Percentiles rank a stretch among this genome's conserved stretches.
phyloP scores from a whole-genome alignment of 805 yeast species.

The Hanseniaspora valbyensis region DNA sequence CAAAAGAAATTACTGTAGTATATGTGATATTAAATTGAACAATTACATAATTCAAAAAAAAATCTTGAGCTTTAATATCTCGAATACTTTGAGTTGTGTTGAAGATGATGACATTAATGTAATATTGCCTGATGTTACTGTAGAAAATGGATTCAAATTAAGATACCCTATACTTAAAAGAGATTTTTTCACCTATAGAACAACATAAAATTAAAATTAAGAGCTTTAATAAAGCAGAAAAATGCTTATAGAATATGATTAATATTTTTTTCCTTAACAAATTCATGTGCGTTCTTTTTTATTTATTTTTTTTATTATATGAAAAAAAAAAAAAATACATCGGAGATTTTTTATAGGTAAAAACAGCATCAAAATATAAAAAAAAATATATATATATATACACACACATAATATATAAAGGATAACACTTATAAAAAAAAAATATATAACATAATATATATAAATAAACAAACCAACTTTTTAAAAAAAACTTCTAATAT shows the following conservation, averaged over 20 bases:
- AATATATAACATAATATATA: too few relatives aligned
- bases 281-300: too few relatives aligned
- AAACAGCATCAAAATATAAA: background rate
- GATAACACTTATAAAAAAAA: too few relatives aligned
- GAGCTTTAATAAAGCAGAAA: background rate
- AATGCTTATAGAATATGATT: background rate
- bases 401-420: too few relatives aligned
- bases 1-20: background rate
- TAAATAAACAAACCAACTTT: too few relatives aligned
- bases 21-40: slow-evolving; percentile 8
- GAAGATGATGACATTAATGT: background rate
- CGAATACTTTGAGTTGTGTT: background rate
- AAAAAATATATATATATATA: background rate
- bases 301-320: too few relatives aligned
- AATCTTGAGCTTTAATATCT: background rate
- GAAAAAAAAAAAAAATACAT: too few relatives aligned
- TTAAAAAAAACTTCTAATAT: background rate
- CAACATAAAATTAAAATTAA: too few relatives aligned
- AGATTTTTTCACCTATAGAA: background rate
- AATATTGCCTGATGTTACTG: background rate
- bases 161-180: background rate
- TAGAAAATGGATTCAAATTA: background rate
- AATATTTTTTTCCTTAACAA: too few relatives aligned
- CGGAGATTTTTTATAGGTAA: background rate
- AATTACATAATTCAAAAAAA: slow-evolving; percentile 8